phyloP scores from a whole-genome alignment of 495 filamentous ascomycete species.

The Trichoderma orchidacearum region DNA sequence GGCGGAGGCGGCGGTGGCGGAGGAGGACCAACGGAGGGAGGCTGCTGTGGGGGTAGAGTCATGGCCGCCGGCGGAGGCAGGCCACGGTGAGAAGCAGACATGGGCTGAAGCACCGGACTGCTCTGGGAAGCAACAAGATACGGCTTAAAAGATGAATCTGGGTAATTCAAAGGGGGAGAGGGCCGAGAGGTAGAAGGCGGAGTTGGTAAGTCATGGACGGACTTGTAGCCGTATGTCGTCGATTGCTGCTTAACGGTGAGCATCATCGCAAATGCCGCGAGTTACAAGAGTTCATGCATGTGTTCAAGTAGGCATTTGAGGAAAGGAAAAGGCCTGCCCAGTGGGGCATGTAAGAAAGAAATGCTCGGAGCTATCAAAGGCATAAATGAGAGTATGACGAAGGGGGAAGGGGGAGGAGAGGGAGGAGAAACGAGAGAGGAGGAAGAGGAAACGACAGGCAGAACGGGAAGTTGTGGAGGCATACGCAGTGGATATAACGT shows the following conservation, averaged over 20 bases:
- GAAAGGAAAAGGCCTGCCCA: constrained; percentile 3
- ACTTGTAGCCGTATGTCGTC: constrained; percentile 47
- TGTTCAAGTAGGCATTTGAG: constrained; percentile 9
- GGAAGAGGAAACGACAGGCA: constrained; percentile 2
- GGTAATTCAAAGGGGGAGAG: constrained; percentile 42
- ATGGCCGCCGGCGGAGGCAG: constrained; percentile 63
- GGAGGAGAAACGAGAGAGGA: constrained; percentile 5
- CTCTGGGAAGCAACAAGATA: neutral
- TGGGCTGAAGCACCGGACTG: constrained; percentile 24
- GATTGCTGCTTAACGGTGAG: constrained; percentile 57
- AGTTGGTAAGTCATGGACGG: constrained; percentile 57
- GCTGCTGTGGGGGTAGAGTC: constrained; percentile 40
- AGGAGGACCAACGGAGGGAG: constrained; percentile 15
- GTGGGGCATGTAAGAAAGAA: constrained; percentile 2
- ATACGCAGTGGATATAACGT: constrained; percentile 33
- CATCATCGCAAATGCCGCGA: constrained; percentile 30
- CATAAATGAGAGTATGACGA: constrained; percentile 6
- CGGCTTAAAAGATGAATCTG: constrained; percentile 30
- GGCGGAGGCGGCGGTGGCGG: constrained; percentile 21
- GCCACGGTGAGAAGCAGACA: constrained; percentile 63
- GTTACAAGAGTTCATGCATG: constrained; percentile 9
- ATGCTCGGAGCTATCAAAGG: neutral
- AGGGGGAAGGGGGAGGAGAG: constrained; percentile 6
- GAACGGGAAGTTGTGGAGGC: neutral
- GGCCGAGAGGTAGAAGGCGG: constrained; percentile 44